Evolutionary conservation across 441 rosid genomes (phyloP).

Genomic region (Corymbia citriodora): DNA sequence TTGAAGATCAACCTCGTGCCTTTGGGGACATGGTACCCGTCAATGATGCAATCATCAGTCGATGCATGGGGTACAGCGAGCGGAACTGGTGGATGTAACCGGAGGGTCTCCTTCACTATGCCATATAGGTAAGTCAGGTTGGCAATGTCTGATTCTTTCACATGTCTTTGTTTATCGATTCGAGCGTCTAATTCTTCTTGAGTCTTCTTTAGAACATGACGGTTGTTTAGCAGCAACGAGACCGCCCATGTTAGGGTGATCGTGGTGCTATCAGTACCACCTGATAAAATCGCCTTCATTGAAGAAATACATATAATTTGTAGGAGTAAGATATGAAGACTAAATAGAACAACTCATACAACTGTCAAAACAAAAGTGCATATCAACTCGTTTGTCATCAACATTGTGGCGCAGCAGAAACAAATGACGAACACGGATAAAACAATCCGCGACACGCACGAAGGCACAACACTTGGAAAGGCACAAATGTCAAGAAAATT

Average conservation of each 20-base stretch:
- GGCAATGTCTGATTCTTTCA: neutral
- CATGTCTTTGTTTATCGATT: neutral
- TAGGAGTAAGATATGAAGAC: neutral
- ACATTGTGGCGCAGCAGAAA: neutral
- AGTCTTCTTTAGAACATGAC: neutral
- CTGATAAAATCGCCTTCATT: neutral
- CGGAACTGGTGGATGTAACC: neutral
- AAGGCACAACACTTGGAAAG: neutral
- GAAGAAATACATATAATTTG: neutral
- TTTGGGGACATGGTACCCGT: neutral
- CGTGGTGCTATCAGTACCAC: neutral
- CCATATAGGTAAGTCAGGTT: neutral
- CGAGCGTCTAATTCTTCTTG: neutral
- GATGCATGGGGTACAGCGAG: neutral
- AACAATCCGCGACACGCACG: neutral
- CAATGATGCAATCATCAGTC: neutral
- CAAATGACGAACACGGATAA: neutral
- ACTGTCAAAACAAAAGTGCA: neutral
- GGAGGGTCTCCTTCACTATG: neutral
- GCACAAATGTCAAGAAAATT: neutral
- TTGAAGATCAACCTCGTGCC: neutral
- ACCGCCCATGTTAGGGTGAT: neutral
- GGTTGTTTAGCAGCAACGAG: neutral
- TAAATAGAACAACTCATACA: neutral
- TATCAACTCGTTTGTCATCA: neutral